Base-by-base conservation (phyloP, 2,329 filamentous ascomycete genomes). In the Tympanopsis confertula region DNA sequence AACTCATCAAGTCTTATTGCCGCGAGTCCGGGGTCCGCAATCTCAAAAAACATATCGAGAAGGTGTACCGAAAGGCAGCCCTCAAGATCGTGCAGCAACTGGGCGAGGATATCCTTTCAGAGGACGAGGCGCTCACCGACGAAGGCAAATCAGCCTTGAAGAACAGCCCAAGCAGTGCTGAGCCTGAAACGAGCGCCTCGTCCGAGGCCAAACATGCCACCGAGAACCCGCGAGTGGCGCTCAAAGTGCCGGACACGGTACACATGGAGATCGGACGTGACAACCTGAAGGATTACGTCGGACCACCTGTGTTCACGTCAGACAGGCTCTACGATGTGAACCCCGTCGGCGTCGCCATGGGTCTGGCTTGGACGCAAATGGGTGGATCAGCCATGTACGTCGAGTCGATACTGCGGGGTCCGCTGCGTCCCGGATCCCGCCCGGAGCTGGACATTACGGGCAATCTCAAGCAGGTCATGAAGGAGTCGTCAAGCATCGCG, bases 1-100 rank as follows among this genome's bases (percentile, higher is more conserved):
- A 98, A 60, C 71, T 98, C 33, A 98, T 98, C 66, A 96, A 96
- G 64, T 94, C 86, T 18, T 98, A 98, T 65, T 95, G 88, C 63
- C 84, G 91, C 32, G 91, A 98, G 62, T 94, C 87, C 32, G 91
- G 91, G 49, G 93, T 98, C 5, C 82, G 91, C 46, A 98, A 96
- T 54, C 66, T 98, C 42, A 98, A 98, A 74, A 96, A 98, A 67
- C 89, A 96, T 58, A 98, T 98, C 44, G 91, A 98, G 59, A 98
- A 98, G 67, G 86, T 98, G 3, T 98, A 95, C 62, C 80, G 91
- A 41, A 98, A 98, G 62, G 87, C 89, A 13, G 93, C 91, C 0
- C 69, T 98, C 44, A 96, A 95, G 63, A 98, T 98, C 47, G 88
- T 98, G 12, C 83, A 89, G 55, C 87, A 96, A 44, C 71, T 96